These are phyloP conservation scores for Mortierella sp. DNA, from an alignment of 371 early-diverging fungal species.

Conservation along the genomic window DNA sequence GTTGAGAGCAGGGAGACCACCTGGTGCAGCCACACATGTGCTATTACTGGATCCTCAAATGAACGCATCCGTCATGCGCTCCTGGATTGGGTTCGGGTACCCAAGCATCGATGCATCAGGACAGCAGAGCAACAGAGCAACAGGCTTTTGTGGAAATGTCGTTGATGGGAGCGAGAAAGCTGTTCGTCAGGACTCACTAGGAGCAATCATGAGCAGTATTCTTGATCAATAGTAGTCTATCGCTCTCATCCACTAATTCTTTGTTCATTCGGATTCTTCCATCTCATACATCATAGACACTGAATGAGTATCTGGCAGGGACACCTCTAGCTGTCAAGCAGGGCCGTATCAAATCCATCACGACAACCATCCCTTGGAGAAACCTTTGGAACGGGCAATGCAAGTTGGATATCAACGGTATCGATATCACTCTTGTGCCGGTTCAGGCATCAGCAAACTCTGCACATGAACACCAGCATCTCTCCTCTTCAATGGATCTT, in stretches of 20 bases:
- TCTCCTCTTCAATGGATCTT: slow-evolving; percentile 87
- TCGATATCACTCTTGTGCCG: slow-evolving; percentile 70
- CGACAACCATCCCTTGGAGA: slow-evolving; percentile 84
- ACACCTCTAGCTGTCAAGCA: slow-evolving; percentile 75
- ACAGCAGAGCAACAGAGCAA: too few relatives aligned
- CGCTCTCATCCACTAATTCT: not conserved
- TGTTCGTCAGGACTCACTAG: too few relatives aligned
- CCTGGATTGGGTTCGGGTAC: too few relatives aligned
- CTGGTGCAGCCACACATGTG: too few relatives aligned
- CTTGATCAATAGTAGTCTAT: too few relatives aligned
- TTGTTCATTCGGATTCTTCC: not conserved
- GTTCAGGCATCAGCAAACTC: slow-evolving; percentile 54
- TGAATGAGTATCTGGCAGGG: slow-evolving; percentile 76
- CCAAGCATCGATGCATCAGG: too few relatives aligned
- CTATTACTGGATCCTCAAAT: too few relatives aligned
- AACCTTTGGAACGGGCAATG: slow-evolving; percentile 85
- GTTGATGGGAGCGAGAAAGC: too few relatives aligned
- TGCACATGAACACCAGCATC: slow-evolving; percentile 56
- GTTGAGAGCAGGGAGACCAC: too few relatives aligned
- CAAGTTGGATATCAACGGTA: slow-evolving; percentile 77
- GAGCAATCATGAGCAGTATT: too few relatives aligned
- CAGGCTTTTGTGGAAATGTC: too few relatives aligned
- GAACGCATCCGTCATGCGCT: too few relatives aligned
- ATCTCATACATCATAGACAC: slow-evolving; percentile 58
- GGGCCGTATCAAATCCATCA: slow-evolving; percentile 77